Percentiles rank a stretch among this genome's conserved stretches.
Evolutionary conservation across 352 stramenopile species (phyloP).

Genomic region (Elongisporangium anandrum): DNA sequence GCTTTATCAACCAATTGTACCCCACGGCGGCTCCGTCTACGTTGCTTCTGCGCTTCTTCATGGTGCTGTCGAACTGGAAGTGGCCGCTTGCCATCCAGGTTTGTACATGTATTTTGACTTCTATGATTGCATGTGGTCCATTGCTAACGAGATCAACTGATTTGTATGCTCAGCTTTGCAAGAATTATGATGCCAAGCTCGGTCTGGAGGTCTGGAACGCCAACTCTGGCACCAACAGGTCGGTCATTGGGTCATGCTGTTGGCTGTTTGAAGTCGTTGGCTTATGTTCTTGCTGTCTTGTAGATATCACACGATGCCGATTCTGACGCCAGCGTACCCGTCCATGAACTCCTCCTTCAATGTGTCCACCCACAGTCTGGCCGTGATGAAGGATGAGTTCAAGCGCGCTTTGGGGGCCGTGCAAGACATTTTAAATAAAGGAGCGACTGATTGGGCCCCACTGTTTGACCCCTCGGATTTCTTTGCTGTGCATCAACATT

Average conservation of each 20-base stretch:
- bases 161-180: constrained; percentile 49
- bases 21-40: constrained; percentile 82
- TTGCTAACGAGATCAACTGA: constrained; percentile 1
- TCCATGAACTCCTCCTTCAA: constrained; percentile 99
- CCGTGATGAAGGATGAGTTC: constrained; percentile 94
- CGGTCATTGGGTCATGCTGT: constrained; percentile 4
- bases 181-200: constrained; percentile 83
- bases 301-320: constrained; percentile 96
- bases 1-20: constrained; percentile 93
- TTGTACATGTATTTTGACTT: neutral
- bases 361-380: constrained; percentile 92
- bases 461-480: constrained; percentile 85
- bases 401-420: constrained; percentile 74
- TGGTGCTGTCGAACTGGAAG: constrained; percentile 89
- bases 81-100: constrained; percentile 89
- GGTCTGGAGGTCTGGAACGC: constrained; percentile 88
- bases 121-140: constrained; percentile 1
- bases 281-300: constrained; percentile 5
- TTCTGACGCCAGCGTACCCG: constrained; percentile 98
- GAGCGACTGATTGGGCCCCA: constrained; percentile 68
- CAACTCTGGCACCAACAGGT: constrained; percentile 80
- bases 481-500: constrained; percentile 88
- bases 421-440: constrained; percentile 81
- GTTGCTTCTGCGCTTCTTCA: constrained; percentile 86
- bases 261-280: neutral